These are phyloP conservation scores for Phylloporus scabripes DNA, from an alignment of 768 basidiomycete genomes.

Conservation along the genomic window DNA sequence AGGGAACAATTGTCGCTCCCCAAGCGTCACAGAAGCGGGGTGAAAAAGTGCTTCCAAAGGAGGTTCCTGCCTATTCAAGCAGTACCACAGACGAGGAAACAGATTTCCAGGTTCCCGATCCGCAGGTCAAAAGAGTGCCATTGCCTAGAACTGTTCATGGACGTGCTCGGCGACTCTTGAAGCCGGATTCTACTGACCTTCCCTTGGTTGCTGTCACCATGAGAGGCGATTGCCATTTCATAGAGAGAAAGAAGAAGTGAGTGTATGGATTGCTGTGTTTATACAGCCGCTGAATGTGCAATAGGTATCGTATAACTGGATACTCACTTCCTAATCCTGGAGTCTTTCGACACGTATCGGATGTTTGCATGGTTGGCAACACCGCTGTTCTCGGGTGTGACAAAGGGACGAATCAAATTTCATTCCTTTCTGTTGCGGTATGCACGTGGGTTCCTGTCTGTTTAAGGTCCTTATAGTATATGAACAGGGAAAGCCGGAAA, in stretches of 20 bases:
- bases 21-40: not conserved
- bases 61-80: slow-evolving; percentile 12
- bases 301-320: slow-evolving; percentile 33
- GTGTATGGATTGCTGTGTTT: slow-evolving; percentile 4
- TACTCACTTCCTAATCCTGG: slow-evolving; percentile 36
- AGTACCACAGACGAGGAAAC: slow-evolving; percentile 13
- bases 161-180: slow-evolving; percentile 29
- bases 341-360: slow-evolving; percentile 38
- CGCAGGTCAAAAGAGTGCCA: slow-evolving; percentile 24
- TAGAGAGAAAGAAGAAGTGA: slow-evolving; percentile 31
- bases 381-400: slow-evolving; percentile 41
- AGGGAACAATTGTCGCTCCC: slow-evolving; percentile 1
- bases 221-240: slow-evolving; percentile 43
- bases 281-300: slow-evolving; percentile 12
- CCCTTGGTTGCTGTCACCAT: slow-evolving; percentile 42
- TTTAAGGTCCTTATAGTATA: slow-evolving; percentile 20
- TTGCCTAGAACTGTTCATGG: slow-evolving; percentile 32
- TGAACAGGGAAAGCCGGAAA: slow-evolving; percentile 28
- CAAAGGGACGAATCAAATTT: slow-evolving; percentile 39
- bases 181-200: slow-evolving; percentile 23
- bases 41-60: slow-evolving; percentile 1
- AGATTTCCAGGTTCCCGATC: slow-evolving; percentile 14
- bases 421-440: slow-evolving; percentile 34
- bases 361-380: slow-evolving; percentile 40
- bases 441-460: slow-evolving; percentile 25